phyloP scores from a whole-genome alignment of 108 stramenopile genomes.

The Cyclotella distinguenda region DNA sequence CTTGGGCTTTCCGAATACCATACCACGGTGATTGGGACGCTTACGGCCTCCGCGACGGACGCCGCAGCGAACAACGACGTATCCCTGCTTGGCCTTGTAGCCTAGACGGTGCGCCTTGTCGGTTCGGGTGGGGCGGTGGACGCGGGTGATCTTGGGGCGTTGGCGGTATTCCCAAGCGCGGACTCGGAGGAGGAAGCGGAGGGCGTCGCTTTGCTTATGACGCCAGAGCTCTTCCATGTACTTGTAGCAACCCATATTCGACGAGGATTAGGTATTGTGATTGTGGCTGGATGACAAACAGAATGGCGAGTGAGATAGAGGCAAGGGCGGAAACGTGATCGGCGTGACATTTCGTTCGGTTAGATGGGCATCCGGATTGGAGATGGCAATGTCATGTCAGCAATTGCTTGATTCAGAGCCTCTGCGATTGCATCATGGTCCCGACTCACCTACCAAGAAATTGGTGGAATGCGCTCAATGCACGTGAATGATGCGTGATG shows the following conservation, averaged over 20 bases:
- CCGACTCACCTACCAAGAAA: too few relatives aligned
- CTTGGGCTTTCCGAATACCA: conserved; percentile 99
- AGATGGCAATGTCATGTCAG: too few relatives aligned
- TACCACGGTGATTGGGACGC: conserved; percentile 98
- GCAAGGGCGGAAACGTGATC: too few relatives aligned
- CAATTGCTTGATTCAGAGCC: too few relatives aligned
- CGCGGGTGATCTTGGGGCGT: conserved; percentile 88
- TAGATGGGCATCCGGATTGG: too few relatives aligned
- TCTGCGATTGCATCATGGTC: too few relatives aligned
- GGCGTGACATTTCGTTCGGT: too few relatives aligned
- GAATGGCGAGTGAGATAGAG: not conserved
- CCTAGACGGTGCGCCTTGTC: conserved; percentile 99
- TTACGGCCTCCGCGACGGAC: conserved; percentile 99
- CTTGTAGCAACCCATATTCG: conserved; percentile 98
- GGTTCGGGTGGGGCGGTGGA: conserved; percentile 96
- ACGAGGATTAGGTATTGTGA: conserved; percentile 6
- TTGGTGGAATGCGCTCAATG: too few relatives aligned
- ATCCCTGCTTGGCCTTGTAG: conserved; percentile 99
- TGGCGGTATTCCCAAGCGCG: conserved; percentile 99
- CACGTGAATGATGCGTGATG: too few relatives aligned
- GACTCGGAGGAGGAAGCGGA: conserved; percentile 99
- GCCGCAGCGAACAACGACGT: conserved; percentile 96
- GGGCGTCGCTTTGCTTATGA: conserved; percentile 99
- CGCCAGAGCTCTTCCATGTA: conserved; percentile 99
- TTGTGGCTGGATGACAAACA: not conserved